Base-by-base conservation (phyloP, 73 alveolate genomes). In the Blepharisma stoltei region DNA sequence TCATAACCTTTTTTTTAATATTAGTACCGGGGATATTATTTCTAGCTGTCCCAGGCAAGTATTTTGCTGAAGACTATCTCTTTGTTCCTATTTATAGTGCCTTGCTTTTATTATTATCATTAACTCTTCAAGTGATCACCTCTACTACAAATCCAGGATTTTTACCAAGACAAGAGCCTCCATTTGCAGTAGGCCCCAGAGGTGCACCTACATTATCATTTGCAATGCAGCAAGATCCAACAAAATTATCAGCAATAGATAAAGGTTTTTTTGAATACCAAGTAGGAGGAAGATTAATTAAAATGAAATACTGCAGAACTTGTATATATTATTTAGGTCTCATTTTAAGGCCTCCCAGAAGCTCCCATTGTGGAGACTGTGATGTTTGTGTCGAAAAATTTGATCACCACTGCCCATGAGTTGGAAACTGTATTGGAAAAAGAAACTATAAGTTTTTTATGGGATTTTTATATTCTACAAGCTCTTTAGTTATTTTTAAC, bases 301-400 rank as follows among this genome's bases (percentile, higher is more conserved):
- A 69, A 14, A 1, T 44, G 21, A 69, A 69, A 69, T 69, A 69
- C 65, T 69, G 79, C 5, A 69, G 27, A 69, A 69, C 79, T 4
- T 69, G 79, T 20, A 32, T 3, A 32, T 32, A 32, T 32, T 32
- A 32, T 32, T 32, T 32, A 32, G 41, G 41, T 25, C 1, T 69
- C 25, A 69, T 69, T n/a, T 11, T 69, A 38, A 69, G 79, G 45
- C 79, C 79, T 69, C 79, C 79, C 9, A 18, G 79, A 37, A 7
- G 54, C 3, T 69, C 79, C 11, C 79, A 69, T 46, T 69, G 79
- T 69, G 9, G 45, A 38, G 21, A 7, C 6, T 69, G 79, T 43
- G 45, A 69, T 5, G 79, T 69, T n/a, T 69, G 79, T 69, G 79
- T 69, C 14, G 79, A 69, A 69, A 69, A 69, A 69, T 43, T 37